Evolutionary conservation across 495 filamentous ascomycete species (phyloP).

Genomic region (Neurospora sp.): DNA sequence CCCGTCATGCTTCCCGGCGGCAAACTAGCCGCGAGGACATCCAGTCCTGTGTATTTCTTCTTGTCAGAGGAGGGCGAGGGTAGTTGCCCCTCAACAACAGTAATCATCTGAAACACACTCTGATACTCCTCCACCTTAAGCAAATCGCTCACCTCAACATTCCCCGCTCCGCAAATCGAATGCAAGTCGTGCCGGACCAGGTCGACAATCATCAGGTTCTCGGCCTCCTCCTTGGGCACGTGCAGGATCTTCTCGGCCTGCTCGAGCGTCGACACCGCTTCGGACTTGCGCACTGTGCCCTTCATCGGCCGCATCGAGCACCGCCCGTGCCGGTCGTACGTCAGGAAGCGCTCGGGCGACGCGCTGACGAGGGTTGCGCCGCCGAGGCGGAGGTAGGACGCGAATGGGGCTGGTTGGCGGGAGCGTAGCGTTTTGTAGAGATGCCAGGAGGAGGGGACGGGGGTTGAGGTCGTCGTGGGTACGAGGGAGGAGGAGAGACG

Average conservation of each 20-base stretch:
- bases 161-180: conserved; percentile 60
- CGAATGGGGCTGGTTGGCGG: conserved; percentile 78
- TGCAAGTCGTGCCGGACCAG: conserved; percentile 87
- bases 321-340: conserved; percentile 47
- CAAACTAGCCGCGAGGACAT: conserved; percentile 65
- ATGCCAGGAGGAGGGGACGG: conserved; percentile 44
- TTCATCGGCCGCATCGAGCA: conserved; percentile 83
- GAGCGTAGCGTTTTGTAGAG: conserved; percentile 61
- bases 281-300: conserved; percentile 74
- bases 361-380: conserved; percentile 62
- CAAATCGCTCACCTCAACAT: conserved; percentile 56
- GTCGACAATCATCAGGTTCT: conserved; percentile 98
- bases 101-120: conserved; percentile 83
- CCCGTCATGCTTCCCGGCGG: conserved; percentile 94
- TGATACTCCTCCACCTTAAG: conserved; percentile 84
- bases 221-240: conserved; percentile 80
- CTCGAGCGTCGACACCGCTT: conserved; percentile 43
- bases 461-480: not conserved
- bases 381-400: conserved; percentile 68
- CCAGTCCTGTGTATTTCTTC: conserved; percentile 46
- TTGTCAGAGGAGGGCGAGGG: conserved; percentile 14
- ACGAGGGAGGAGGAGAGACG: not conserved
- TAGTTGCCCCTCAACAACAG: conserved; percentile 68
- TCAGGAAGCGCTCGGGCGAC: conserved; percentile 88
- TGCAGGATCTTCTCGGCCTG: conserved; percentile 61